Conservation (phyloP, 2,329 filamentous ascomycete species). For the Aureobasidium sp. region DNA sequence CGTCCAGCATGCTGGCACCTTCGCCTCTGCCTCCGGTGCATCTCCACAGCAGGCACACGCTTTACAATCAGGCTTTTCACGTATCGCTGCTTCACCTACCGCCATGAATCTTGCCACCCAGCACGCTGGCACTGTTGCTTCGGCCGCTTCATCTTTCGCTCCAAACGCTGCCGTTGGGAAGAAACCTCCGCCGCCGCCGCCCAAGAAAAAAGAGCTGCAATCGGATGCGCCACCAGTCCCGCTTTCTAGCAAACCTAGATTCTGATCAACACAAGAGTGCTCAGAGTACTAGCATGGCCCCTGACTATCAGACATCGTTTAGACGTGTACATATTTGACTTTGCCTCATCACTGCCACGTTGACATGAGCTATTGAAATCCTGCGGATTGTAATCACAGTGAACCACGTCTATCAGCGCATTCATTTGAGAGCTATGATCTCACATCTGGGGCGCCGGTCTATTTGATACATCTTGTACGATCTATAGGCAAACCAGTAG, state of each 20-base stretch:
- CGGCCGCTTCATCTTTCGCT: conserved; percentile 20
- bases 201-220: conserved; percentile 46
- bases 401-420: neutral
- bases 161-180: conserved; percentile 36
- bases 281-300: neutral
- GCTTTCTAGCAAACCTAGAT: conserved; percentile 49
- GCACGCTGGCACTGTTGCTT: neutral
- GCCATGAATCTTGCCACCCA: conserved; percentile 3
- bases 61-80: conserved; percentile 9
- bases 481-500: neutral
- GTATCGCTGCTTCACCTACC: neutral
- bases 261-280: neutral
- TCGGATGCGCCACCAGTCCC: conserved; percentile 50
- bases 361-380: neutral
- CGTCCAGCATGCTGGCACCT: conserved; percentile 2
- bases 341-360: neutral
- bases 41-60: conserved; percentile 7
- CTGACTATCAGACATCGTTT: neutral
- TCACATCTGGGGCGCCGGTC: neutral
- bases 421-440: neutral
- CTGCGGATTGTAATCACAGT: neutral
- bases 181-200: conserved; percentile 51
- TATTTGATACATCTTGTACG: neutral
- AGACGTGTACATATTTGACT: neutral
- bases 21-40: neutral